phyloP scores from a whole-genome alignment of 495 filamentous ascomycete species.

The Glonium stellatum region DNA sequence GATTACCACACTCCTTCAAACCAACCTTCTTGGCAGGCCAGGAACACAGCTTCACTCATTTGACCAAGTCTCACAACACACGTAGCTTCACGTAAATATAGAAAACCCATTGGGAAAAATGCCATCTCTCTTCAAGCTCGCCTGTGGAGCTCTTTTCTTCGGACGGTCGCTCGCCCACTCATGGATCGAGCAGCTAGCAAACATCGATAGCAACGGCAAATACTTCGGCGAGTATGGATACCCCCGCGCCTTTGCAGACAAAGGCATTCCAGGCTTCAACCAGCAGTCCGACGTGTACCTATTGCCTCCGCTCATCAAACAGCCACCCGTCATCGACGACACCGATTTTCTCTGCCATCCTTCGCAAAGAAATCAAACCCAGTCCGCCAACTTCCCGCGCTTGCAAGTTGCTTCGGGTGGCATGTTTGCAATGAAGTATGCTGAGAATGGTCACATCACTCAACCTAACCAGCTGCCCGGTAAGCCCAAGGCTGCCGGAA shows the following conservation, averaged over 20 bases:
- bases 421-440: constrained; percentile 64
- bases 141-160: constrained; percentile 24
- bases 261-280: constrained; percentile 43
- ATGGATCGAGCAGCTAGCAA: constrained; percentile 70
- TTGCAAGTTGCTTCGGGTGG: constrained; percentile 61
- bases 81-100: neutral
- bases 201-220: constrained; percentile 65
- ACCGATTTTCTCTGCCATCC: constrained; percentile 48
- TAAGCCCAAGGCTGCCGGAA: constrained; percentile 65
- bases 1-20: neutral
- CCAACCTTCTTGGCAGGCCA: neutral
- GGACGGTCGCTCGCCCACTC: constrained; percentile 50
- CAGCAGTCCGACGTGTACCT: constrained; percentile 48
- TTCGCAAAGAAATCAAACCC: constrained; percentile 46
- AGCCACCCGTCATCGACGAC: constrained; percentile 39
- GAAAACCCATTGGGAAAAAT: neutral
- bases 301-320: constrained; percentile 41
- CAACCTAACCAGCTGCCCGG: constrained; percentile 49
- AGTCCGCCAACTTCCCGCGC: constrained; percentile 51
- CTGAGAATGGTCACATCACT: constrained; percentile 85
- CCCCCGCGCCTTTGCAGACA: constrained; percentile 52
- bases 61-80: constrained; percentile 10
- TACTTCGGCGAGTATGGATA: constrained; percentile 65
- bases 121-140: constrained; percentile 28
- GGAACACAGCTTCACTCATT: neutral